phyloP scores from a whole-genome alignment of 441 rosid species.

The Gossypium aridum region DNA sequence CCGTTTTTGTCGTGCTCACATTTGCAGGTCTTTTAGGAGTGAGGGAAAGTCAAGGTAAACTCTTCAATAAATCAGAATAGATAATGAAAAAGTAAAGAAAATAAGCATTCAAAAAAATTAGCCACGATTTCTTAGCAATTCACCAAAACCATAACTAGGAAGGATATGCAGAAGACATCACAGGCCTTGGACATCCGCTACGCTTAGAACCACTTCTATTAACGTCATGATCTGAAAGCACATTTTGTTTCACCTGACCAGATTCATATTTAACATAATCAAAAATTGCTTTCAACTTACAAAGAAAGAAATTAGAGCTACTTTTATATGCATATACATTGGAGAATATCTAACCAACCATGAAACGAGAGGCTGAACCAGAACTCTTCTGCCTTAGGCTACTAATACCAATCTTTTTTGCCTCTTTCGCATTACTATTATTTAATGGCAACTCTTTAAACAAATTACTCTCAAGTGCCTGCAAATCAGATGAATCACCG shows the following conservation, averaged over 20 bases:
- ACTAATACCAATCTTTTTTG: conserved; percentile 23
- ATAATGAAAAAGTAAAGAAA: conserved; percentile 8
- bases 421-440: conserved; percentile 20
- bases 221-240: conserved; percentile 40
- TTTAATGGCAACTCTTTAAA: conserved; percentile 43
- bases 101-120: conserved; percentile 4
- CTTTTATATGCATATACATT: neutral
- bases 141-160: conserved; percentile 14
- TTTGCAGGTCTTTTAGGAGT: conserved; percentile 62
- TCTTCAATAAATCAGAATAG: conserved; percentile 13
- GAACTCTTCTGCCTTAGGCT: conserved; percentile 29
- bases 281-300: conserved; percentile 7
- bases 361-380: conserved; percentile 27
- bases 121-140: neutral
- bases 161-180: conserved; percentile 84
- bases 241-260: conserved; percentile 55
- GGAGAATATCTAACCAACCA: conserved; percentile 38
- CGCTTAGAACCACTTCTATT: conserved; percentile 66
- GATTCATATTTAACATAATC: conserved; percentile 18
- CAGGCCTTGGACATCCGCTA: conserved; percentile 53
- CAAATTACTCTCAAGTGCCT: conserved; percentile 37
- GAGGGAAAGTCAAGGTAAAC: conserved; percentile 59
- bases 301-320: neutral
- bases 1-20: conserved; percentile 29
- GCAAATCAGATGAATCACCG: conserved; percentile 33